Evolutionary conservation across 345 rosid genomes (phyloP).

Genomic region (Citrus mangshanensis): DNA sequence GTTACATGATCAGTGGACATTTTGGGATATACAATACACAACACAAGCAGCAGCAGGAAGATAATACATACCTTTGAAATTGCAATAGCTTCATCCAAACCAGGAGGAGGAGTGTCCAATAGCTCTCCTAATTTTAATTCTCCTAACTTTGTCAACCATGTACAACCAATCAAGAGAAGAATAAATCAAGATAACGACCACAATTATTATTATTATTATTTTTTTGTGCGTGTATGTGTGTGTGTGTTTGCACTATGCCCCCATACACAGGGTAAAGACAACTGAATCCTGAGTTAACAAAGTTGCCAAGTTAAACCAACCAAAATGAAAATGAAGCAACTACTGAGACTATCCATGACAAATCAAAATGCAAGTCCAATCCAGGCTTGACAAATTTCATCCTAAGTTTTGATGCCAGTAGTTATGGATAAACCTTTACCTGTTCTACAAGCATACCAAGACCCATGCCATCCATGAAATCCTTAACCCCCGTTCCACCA

Average conservation of each 20-base stretch:
- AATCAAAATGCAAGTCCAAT: background rate
- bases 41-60: conserved; percentile 10
- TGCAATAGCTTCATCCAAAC: conserved; percentile 98
- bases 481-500: conserved; percentile 88
- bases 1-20: conserved; percentile 21
- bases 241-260: background rate
- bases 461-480: conserved; percentile 98
- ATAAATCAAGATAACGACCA: background rate
- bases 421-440: conserved; percentile 39
- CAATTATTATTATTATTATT: background rate
- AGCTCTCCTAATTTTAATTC: conserved; percentile 91
- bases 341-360: background rate
- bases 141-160: conserved; percentile 55
- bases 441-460: conserved; percentile 91
- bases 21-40: conserved; percentile 1
- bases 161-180: conserved; percentile 16
- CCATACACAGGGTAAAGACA: background rate
- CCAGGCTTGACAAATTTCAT: background rate
- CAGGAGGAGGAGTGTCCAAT: conserved; percentile 98
- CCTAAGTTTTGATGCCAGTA: conserved; percentile 5
- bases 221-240: background rate
- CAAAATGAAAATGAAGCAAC: background rate
- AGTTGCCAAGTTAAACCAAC: background rate
- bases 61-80: conserved; percentile 66
- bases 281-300: background rate